Conservation (phyloP, 257 asterid species). For the Solanum paucissectum region DNA sequence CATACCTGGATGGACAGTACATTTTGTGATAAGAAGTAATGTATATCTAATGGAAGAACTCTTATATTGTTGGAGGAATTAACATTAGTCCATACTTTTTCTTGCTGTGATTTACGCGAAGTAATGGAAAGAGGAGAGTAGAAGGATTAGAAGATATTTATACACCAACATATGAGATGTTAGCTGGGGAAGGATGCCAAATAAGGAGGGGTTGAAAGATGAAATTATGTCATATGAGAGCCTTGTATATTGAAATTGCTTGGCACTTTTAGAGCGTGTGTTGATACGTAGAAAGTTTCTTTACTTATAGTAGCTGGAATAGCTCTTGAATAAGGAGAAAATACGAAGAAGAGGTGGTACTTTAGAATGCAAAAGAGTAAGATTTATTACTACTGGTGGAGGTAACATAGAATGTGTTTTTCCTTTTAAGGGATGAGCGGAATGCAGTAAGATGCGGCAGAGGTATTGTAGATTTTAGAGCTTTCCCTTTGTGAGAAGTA, state of each 20-base stretch:
- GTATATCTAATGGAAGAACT: background rate
- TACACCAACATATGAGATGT: background rate
- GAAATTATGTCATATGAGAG: background rate
- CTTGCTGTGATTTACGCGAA: background rate
- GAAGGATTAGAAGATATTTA: background rate
- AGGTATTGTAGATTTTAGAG: background rate
- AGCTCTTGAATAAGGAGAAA: background rate
- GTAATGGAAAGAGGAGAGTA: background rate
- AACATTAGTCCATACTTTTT: background rate
- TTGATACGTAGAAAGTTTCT: background rate
- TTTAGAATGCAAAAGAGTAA: background rate
- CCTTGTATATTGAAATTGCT: background rate
- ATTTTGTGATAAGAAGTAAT: background rate
- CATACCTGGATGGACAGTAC: background rate
- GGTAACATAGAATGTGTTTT: background rate
- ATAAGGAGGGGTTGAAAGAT: background rate
- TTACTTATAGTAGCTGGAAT: background rate
- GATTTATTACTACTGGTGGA: background rate
- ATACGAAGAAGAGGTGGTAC: background rate
- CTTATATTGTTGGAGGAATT: background rate
- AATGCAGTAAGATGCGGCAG: background rate
- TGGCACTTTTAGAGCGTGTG: background rate
- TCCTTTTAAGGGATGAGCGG: background rate
- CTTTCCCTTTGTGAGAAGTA: background rate
- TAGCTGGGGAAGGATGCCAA: background rate